Conservation (phyloP, 106 monocot species). For the Dendrobium nobile region DNA sequence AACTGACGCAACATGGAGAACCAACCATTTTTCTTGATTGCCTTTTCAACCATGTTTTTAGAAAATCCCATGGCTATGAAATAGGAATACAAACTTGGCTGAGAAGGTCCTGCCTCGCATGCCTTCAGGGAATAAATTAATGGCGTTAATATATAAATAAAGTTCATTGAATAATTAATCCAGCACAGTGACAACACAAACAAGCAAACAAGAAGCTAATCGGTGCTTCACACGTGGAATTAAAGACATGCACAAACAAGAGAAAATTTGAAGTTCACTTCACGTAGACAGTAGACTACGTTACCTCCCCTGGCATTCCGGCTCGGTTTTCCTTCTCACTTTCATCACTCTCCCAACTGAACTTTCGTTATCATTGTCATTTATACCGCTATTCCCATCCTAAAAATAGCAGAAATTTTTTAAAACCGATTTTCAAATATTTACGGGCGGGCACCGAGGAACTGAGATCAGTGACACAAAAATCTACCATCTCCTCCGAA, state of each 20-base stretch:
- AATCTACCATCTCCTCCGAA: background rate
- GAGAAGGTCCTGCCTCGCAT: constrained; percentile 4
- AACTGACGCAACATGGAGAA: background rate
- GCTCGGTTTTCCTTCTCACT: background rate
- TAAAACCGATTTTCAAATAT: background rate
- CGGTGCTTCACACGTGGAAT: background rate
- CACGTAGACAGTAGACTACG: background rate
- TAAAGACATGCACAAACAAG: background rate
- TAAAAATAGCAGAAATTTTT: background rate
- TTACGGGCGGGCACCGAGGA: background rate
- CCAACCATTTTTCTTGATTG: background rate
- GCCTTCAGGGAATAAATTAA: background rate
- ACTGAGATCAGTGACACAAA: background rate
- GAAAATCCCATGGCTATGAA: constrained; percentile 5
- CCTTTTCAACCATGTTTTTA: constrained; percentile 4
- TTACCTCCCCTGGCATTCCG: background rate
- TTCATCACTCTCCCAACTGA: background rate
- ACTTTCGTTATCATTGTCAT: background rate
- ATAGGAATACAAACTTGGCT: background rate
- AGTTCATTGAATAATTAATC: background rate
- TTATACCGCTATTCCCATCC: background rate
- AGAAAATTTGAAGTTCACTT: background rate
- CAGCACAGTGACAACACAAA: background rate
- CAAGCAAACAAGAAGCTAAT: background rate
- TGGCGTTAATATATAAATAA: background rate